phyloP scores from a whole-genome alignment of 768 basidiomycete species.

The Psilocybe azurescens region DNA sequence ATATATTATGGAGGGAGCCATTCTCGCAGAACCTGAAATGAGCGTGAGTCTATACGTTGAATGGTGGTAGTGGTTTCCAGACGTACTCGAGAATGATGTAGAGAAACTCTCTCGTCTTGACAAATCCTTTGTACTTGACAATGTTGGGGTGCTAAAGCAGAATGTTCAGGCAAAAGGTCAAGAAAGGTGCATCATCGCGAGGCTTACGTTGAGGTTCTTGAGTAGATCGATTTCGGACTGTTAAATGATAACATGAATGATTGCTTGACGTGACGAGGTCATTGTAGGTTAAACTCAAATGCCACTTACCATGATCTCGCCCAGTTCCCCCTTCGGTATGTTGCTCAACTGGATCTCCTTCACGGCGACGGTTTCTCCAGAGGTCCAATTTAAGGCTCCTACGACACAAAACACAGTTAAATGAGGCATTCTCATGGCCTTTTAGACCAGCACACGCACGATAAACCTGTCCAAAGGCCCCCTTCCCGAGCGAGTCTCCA shows the following conservation, averaged over 20 bases:
- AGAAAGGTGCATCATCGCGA: conserved; percentile 8
- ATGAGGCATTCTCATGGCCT: not conserved
- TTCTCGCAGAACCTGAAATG: conserved; percentile 90
- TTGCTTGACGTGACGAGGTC: conserved; percentile 4
- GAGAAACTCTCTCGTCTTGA: conserved; percentile 91
- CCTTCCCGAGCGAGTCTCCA: conserved; percentile 94
- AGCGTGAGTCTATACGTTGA: not conserved
- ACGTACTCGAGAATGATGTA: conserved; percentile 96
- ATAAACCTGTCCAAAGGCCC: conserved; percentile 97
- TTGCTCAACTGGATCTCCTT: conserved; percentile 97
- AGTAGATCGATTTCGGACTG: conserved; percentile 97
- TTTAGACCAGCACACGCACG: conserved; percentile 56
- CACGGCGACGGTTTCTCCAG: conserved; percentile 97
- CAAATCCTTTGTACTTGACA: conserved; percentile 99
- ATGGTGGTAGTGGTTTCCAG: not conserved
- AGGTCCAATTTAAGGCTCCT: conserved; percentile 94
- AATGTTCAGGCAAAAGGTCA: conserved; percentile 5
- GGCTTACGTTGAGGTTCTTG: conserved; percentile 90
- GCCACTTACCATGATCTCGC: conserved; percentile 91
- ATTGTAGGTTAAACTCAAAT: conserved; percentile 4
- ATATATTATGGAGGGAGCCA: conserved; percentile 93
- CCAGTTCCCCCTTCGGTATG: conserved; percentile 91
- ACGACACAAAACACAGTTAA: conserved; percentile 7
- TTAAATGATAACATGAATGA: conserved; percentile 24
- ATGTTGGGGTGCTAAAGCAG: conserved; percentile 86